These are phyloP conservation scores for Cavenderia fasciculata DNA, from an alignment of 78 protist species.

Conservation along the genomic window DNA sequence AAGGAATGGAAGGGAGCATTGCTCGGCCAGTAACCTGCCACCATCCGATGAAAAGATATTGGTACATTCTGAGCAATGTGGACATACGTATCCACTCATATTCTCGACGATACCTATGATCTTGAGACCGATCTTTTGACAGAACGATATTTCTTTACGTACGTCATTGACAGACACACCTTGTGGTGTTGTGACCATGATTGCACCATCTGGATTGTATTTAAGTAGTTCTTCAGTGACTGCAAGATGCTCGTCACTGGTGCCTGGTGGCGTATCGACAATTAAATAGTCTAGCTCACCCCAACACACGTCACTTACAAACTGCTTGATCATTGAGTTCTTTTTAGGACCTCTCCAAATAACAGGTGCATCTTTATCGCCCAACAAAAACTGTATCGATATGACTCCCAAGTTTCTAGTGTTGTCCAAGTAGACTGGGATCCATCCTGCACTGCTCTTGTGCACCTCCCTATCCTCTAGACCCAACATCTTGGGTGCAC, in stretches of 20 bases:
- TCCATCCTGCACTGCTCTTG: slow-evolving; percentile 87
- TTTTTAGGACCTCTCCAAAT: slow-evolving; percentile 97
- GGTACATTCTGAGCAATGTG: slow-evolving; percentile 90
- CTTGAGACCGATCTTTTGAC: slow-evolving; percentile 84
- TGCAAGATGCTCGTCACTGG: slow-evolving; percentile 93
- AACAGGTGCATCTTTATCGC: slow-evolving; percentile 87
- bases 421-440: slow-evolving; percentile 85
- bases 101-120: slow-evolving; percentile 99
- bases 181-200: slow-evolving; percentile 93
- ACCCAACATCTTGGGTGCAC: slow-evolving; percentile 88
- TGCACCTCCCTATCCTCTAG: slow-evolving; percentile 67
- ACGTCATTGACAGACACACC: slow-evolving; percentile 94
- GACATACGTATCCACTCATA: slow-evolving; percentile 99
- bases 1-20: slow-evolving; percentile 72
- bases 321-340: slow-evolving; percentile 88
- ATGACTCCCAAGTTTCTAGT: slow-evolving; percentile 93
- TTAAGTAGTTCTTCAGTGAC: slow-evolving; percentile 74
- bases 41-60: slow-evolving; percentile 89
- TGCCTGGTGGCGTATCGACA: slow-evolving; percentile 97
- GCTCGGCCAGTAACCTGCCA: slow-evolving; percentile 81
- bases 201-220: slow-evolving; percentile 86
- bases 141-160: slow-evolving; percentile 96
- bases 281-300: slow-evolving; percentile 90
- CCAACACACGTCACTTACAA: slow-evolving; percentile 90
- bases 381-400: slow-evolving; percentile 96